phyloP scores from a whole-genome alignment of 2,329 filamentous ascomycete species.

The Fusarium chlamydosporum region DNA sequence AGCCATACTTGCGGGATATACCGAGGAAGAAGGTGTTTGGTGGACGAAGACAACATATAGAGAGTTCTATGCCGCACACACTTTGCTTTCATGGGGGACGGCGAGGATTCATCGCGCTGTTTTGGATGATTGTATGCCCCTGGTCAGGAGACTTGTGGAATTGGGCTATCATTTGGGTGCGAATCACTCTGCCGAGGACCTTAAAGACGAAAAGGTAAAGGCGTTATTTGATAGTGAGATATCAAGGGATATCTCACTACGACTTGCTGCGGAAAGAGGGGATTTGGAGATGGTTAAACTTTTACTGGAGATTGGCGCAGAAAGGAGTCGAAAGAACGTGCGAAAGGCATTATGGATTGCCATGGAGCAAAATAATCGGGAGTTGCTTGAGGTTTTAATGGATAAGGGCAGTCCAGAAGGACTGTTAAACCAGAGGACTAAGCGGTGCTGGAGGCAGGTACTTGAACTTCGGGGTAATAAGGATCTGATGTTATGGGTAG shows the following conservation, averaged over 20 bases:
- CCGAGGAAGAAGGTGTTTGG: not conserved
- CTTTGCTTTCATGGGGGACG: not conserved
- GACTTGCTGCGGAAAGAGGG: not conserved
- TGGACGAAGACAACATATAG: not conserved
- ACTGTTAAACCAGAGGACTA: not conserved
- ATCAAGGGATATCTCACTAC: not conserved
- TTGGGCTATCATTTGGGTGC: not conserved
- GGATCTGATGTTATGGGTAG: not conserved
- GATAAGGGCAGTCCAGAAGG: not conserved
- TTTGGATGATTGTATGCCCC: not conserved
- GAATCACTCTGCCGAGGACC: not conserved
- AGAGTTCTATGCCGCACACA: not conserved
- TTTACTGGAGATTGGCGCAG: not conserved
- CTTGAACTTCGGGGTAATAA: not conserved
- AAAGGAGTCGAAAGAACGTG: constrained; percentile 4
- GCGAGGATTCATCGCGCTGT: constrained; percentile 12
- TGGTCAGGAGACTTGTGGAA: not conserved
- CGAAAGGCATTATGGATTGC: constrained; percentile 4
- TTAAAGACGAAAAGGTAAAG: not conserved
- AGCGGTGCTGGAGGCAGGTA: not conserved
- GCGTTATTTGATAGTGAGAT: not conserved
- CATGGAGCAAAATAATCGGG: not conserved
- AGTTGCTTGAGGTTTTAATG: not conserved
- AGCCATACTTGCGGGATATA: not conserved
- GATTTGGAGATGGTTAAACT: not conserved